Evolutionary conservation across 2,329 filamentous ascomycete species (phyloP).

Genomic region (Periconia macrospinosa): DNA sequence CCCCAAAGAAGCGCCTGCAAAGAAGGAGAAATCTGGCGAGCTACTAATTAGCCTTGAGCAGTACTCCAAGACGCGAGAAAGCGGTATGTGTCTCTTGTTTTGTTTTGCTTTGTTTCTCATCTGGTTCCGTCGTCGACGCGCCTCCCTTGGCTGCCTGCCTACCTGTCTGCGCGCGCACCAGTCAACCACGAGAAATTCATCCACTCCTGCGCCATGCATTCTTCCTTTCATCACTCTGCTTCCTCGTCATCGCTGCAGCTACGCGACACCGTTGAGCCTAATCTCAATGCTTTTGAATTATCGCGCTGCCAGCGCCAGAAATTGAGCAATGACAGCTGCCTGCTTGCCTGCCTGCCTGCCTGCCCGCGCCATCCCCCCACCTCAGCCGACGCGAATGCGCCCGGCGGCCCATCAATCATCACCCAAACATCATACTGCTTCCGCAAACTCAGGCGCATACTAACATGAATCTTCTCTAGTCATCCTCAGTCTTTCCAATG

Average conservation of each 20-base stretch:
- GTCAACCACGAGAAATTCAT: conserved; percentile 12
- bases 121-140: neutral
- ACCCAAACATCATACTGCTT: neutral
- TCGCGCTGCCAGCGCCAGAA: neutral
- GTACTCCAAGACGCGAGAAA: neutral
- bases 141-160: neutral
- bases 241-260: conserved; percentile 20
- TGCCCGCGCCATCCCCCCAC: too few species aligned
- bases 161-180: conserved; percentile 3
- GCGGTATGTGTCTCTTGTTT: neutral
- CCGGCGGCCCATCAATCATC: neutral
- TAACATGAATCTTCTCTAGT: conserved; percentile 56
- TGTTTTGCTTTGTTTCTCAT: neutral
- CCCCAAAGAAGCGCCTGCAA: neutral
- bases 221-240: conserved; percentile 7
- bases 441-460: neutral
- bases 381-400: too few species aligned
- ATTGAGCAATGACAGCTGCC: too few species aligned
- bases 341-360: too few species aligned
- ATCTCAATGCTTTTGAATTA: neutral
- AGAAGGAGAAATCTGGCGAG: too few species aligned
- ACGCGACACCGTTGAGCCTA: conserved; percentile 20
- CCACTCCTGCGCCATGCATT: conserved; percentile 2
- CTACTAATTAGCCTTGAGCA: neutral
- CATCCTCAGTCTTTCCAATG: conserved; percentile 74